A percentile compares a stretch with the other conserved stretches of the same genome.
phyloP scores from a whole-genome alignment of 1,139 yeast genomes.

The Arxiozyma slooffiae region DNA sequence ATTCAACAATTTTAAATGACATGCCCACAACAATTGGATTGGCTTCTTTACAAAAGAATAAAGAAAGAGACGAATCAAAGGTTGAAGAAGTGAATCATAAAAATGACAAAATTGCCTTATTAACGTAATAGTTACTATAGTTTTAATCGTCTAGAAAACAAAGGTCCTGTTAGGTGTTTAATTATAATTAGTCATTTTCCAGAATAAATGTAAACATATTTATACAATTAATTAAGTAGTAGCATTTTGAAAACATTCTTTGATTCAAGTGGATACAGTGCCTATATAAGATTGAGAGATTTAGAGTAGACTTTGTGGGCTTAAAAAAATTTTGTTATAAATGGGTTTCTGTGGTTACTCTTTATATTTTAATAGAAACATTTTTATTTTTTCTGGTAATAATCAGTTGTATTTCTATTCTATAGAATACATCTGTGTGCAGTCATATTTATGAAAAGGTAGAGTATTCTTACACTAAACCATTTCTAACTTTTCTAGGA shows the following conservation, averaged over 20 bases:
- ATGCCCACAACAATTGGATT: conserved; percentile 22
- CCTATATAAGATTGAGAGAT: neutral
- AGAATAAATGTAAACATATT: too few species aligned
- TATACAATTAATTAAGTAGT: too few species aligned
- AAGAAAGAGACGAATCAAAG: neutral
- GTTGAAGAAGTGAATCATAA: neutral
- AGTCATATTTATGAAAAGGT: neutral
- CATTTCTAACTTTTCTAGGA: neutral
- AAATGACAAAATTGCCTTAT: neutral
- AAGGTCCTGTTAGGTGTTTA: neutral
- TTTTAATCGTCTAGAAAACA: neutral
- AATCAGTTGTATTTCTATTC: too few species aligned
- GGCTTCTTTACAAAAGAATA: conserved; percentile 6
- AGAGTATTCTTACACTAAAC: neutral
- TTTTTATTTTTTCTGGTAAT: too few species aligned
- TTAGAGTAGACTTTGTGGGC: neutral
- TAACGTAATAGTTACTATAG: neutral
- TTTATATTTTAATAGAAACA: too few species aligned
- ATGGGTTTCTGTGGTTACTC: neutral
- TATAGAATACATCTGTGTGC: neutral
- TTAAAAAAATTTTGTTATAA: too few species aligned
- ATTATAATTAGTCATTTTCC: too few species aligned
- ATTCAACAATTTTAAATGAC: conserved; percentile 6
- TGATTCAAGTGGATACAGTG: neutral
- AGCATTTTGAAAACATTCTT: too few species aligned